Percentiles rank a stretch among this genome's conserved stretches.
These are phyloP conservation scores for Candida xiaguanensis DNA, from an alignment of 805 yeast species.

Conservation along the genomic window DNA sequence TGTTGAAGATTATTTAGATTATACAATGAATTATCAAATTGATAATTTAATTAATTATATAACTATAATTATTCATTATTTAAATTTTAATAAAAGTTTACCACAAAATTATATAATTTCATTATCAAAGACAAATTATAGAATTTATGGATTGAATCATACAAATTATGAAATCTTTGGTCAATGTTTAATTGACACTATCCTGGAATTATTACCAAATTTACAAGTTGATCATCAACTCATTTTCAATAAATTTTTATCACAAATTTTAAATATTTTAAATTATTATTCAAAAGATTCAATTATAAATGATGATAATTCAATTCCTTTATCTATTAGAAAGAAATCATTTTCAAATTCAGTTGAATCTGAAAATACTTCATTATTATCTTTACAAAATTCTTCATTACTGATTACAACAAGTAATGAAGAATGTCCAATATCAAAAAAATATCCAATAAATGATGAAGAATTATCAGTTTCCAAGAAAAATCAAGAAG, in stretches of 20 bases:
- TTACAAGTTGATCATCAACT: conserved; percentile 3
- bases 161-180: conserved; percentile 16
- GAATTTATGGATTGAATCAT: conserved; percentile 16
- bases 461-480: no score
- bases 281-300: conserved; percentile 5
- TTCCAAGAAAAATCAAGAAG: no score
- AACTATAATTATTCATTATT: conserved; percentile 12
- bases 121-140: conserved; percentile 13
- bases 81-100: conserved; percentile 13
- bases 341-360: neutral
- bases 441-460: conserved; percentile 5
- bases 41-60: conserved; percentile 15
- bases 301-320: neutral
- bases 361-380: neutral
- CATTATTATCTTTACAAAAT: conserved; percentile 1
- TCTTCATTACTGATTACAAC: neutral
- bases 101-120: conserved; percentile 9
- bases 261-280: conserved; percentile 6
- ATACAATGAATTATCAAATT: conserved; percentile 15
- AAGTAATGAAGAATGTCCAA: neutral
- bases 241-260: conserved; percentile 7
- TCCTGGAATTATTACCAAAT: conserved; percentile 8
- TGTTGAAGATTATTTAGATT: conserved; percentile 7
- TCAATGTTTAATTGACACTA: conserved; percentile 13
- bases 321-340: neutral